These are phyloP conservation scores for Scheffersomyces coipomensis DNA, from an alignment of 805 yeast genomes.

Conservation along the genomic window DNA sequence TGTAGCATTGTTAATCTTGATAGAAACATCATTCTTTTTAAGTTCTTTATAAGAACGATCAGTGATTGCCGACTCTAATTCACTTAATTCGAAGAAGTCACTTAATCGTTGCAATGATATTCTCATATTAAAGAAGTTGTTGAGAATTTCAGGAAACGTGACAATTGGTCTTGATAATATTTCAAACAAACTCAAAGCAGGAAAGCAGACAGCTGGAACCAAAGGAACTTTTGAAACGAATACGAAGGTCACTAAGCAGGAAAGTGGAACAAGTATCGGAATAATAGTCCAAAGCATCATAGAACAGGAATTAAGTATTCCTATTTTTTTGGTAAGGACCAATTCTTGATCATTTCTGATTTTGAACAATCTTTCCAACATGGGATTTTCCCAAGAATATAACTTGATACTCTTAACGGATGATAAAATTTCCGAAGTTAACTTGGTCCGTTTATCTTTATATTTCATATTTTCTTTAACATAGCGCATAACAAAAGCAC, in stretches of 20 bases:
- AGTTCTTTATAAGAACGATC: constrained; percentile 12
- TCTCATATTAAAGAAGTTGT: constrained; percentile 23
- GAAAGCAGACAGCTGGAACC: constrained; percentile 35
- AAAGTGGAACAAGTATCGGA: constrained; percentile 32
- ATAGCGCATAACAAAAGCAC: constrained; percentile 42
- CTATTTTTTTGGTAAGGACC: constrained; percentile 20
- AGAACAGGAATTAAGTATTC: constrained; percentile 27
- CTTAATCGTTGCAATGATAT: constrained; percentile 31
- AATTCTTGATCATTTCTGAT: constrained; percentile 35
- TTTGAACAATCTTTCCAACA: constrained; percentile 26
- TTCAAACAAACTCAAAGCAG: constrained; percentile 35
- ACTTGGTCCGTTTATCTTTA: constrained; percentile 32
- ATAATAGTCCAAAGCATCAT: constrained; percentile 33
- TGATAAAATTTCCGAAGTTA: constrained; percentile 34
- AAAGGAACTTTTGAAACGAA: constrained; percentile 20
- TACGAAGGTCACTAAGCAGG: constrained; percentile 27
- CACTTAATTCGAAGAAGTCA: constrained; percentile 28
- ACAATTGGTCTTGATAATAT: constrained; percentile 31
- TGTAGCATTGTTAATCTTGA: constrained; percentile 24
- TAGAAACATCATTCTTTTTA: constrained; percentile 21
- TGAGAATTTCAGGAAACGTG: constrained; percentile 26
- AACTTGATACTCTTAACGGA: constrained; percentile 37
- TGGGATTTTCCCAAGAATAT: constrained; percentile 40
- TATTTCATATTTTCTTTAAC: constrained; percentile 36
- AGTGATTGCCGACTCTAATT: constrained; percentile 19